Evolutionary conservation across 257 asterid species (phyloP), one percentile per base, ranked within the genome.

Genomic region (Solanum ahanhuiri): DNA sequence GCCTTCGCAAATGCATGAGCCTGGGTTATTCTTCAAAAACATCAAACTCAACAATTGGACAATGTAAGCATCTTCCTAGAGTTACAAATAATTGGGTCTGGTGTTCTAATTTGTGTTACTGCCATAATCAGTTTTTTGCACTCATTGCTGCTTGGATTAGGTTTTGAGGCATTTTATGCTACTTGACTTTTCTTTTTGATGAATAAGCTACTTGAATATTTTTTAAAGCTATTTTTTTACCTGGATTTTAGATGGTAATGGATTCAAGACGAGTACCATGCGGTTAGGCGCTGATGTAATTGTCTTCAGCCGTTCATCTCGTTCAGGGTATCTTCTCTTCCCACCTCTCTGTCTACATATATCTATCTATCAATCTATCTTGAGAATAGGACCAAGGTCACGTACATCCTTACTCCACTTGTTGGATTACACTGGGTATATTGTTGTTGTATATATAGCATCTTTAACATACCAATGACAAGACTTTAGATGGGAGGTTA

Each of bases 191-290:
- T 30, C 67, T 10, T 45, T 48, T 48, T 45, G 84, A 81, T 81
- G 84, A 81, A 48, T 79, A 79, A 17, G 84, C 84, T 81, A 18
- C 84, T 15, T 81, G 84, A 18, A 81, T 48, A 28, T 45, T 81
- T 79, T 28, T 30, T 30, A 81, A 81, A 81, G 43, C 67, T 81
- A 28, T 77, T 23, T 7, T 43, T 48, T 43, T 23, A 5, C 41
- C 43, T 81, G 84, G 28, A 45, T 34, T 87, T 71, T 94, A 96
- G 98, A 96, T 90, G 98, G 98, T 84, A 96, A 96, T 92, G 98
- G 98, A 87, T 96, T 96, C 92, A 96, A 96, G 94, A 96, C 98
- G 87, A 96, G 98, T 89, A 96, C 98, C 90, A 96, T 96, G 98
- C 93, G 98, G 37, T 89, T 96, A 82, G 98, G 98, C 20, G 98